A percentile compares a stretch with the other conserved stretches of the same genome.
These are phyloP conservation scores for Elongisporangium anandrum DNA, from an alignment of 352 stramenopile species.

Conservation along the genomic window DNA sequence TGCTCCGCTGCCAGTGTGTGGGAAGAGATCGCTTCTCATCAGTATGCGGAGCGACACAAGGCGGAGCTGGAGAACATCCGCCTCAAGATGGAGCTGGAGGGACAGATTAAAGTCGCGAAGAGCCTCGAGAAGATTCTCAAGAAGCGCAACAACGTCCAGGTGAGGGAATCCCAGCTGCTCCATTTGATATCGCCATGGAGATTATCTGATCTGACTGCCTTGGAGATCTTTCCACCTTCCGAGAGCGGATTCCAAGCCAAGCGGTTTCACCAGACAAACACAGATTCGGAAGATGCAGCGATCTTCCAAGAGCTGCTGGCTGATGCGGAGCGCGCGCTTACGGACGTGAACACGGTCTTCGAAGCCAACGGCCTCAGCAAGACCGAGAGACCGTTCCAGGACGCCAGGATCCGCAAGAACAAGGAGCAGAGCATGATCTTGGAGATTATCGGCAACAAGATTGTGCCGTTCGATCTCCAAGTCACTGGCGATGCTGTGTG, in stretches of 20 bases:
- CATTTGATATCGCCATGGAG: not conserved
- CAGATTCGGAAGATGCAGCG: slow-evolving; percentile 26
- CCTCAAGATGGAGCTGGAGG: slow-evolving; percentile 42
- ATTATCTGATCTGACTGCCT: not conserved
- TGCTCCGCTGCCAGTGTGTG: slow-evolving; percentile 3
- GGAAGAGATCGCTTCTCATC: slow-evolving; percentile 22
- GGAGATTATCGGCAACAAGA: slow-evolving; percentile 36
- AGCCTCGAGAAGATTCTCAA: slow-evolving; percentile 34
- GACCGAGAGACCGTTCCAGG: slow-evolving; percentile 43
- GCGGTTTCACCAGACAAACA: not conserved
- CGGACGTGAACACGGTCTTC: slow-evolving; percentile 45
- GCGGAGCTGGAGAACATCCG: slow-evolving; percentile 44
- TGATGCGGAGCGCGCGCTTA: slow-evolving; percentile 32
- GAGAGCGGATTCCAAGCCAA: not conserved
- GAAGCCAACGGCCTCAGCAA: slow-evolving; percentile 39
- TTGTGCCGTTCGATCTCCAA: slow-evolving; percentile 37
- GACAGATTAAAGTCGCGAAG: slow-evolving; percentile 37
- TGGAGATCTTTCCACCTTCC: not conserved
- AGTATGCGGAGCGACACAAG: slow-evolving; percentile 20
- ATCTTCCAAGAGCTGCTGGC: slow-evolving; percentile 46
- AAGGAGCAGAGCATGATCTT: slow-evolving; percentile 23
- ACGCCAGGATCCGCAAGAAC: slow-evolving; percentile 42
- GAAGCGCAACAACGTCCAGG: slow-evolving; percentile 15
- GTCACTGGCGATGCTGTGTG: slow-evolving; percentile 32
- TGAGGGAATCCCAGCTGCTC: not conserved